Base-by-base conservation (phyloP, 345 rosid species). In the Bruguiera parviflora region DNA sequence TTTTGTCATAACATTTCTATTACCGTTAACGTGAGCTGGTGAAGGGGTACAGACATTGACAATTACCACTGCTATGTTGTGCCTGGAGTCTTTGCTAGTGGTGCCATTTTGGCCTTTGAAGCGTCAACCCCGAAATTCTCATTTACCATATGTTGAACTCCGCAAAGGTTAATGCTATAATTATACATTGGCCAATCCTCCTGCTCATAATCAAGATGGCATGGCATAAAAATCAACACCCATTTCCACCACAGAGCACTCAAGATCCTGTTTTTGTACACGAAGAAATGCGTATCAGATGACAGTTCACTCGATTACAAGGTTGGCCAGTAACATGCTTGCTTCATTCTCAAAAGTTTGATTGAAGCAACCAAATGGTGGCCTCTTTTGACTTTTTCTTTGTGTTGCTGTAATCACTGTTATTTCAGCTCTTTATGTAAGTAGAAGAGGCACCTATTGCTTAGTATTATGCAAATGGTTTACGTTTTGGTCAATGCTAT, bases 141-240 rank as follows among this genome's bases (percentile, higher is more conserved):
- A 88, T 86, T 67, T 95, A 87, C 77, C 80, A 89, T 27, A 63
- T 84, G 69, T 64, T 88, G 51, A 82, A 68, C 67, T 68, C 83
- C 15, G 77, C 70, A 53, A 88, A 91, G 85, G 75, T 29, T n/a
- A 57, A 31, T 4, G 32, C 4, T 31, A 52, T 29, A 75, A 37
- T 55, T 65, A 19, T 65, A 53, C 68, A 11, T 81, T 78, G 76
- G 80, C 58, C 53, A 71, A 61, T 59, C 53, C 78, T 55, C 16
- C 79, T 28, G 63, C 53, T 46, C 71, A 84, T 32, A 79, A 64
- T 70, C 71, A 77, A 75, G 74, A 73, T 58, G 88, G 89, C 43
- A 84, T 87, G 71, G 88, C 88, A 53, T 86, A 93, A 96, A 93
- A 96, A 86, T 53, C 91, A 85, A 61, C 89, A 92, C 69, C 92